Evolutionary conservation across 2,329 filamentous ascomycete genomes (phyloP).

Genomic region (Calonectria multiphialidica): DNA sequence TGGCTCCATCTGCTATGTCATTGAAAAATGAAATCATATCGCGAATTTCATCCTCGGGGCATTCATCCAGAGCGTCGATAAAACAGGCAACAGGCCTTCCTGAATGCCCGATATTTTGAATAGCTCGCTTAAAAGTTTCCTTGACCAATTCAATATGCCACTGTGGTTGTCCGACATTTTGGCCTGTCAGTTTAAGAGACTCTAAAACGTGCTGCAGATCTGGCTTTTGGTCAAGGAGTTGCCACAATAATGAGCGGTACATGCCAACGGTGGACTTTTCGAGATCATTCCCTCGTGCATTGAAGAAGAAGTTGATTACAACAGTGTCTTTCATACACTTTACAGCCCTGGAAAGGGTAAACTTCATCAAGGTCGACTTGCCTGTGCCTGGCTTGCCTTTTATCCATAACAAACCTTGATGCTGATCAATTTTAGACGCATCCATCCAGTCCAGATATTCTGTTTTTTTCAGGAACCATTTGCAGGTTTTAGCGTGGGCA

Average conservation of each 20-base stretch:
- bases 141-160: constrained; percentile 13
- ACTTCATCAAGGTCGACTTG: constrained; percentile 9
- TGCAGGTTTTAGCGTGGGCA: neutral
- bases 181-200: too few species aligned
- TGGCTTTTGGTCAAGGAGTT: neutral
- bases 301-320: constrained; percentile 2
- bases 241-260: neutral
- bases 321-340: neutral
- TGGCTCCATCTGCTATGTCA: constrained; percentile 45
- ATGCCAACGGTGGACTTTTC: neutral
- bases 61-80: constrained; percentile 63
- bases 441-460: neutral
- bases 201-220: neutral
- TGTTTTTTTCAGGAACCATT: neutral
- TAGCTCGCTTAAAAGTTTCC: neutral
- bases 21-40: constrained; percentile 58
- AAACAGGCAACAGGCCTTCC: constrained; percentile 23
- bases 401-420: constrained; percentile 1
- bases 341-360: neutral
- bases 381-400: neutral
- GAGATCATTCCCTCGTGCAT: neutral
- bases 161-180: neutral
- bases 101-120: accelerated
- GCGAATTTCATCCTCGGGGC: constrained; percentile 53
- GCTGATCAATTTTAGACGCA: neutral